Evolutionary conservation across 2,329 filamentous ascomycete genomes (phyloP), one percentile per base, ranked within the genome.

Genomic region (Neopestalotiopsis rosae): DNA sequence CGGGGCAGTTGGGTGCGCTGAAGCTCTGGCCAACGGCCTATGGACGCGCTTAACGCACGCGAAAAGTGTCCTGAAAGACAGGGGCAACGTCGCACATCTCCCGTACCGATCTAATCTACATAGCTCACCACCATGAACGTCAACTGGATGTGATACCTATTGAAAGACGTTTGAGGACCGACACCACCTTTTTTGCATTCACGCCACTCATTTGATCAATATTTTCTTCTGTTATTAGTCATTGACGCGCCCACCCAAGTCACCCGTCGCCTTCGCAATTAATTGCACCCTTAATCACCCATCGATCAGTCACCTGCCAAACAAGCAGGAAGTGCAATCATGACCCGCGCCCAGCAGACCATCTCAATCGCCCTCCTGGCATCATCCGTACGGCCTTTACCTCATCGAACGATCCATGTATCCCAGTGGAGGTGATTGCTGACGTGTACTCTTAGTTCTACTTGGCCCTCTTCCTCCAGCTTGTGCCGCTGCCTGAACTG

Each of bases 281-380:
- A 5, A 6, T 38, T n/a, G 62, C 45, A 10, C 34, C 34, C 34
- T 38, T 38, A 38, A 38, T 38, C 34, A 38, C 34, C 30, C 7
- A 24, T 30, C 20, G 28, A 24, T 24, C 9, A 24, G 30, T 17
- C 30, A 24, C 58, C n/a, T 7, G 34, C 10, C 34, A 10, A 38
- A 38, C 34, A 7, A 38, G 10, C 34, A 7, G 10, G 10, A 42
- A 38, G 24, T 12, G 28, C 64, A 34, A 91, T 73, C 72, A 98
- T 98, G 96, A 97, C 96, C 74, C 94, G 95, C 83, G 96, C 96
- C 28, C 91, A 94, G 81, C 95, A 98, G 83, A 95, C 94, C 73
- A 91, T 98, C 79, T 97, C 94, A 71, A 87, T 97, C 77, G 91
- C 90, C 77, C 90, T 98, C 77, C 88, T 98, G 75, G 88, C 96